A percentile compares a stretch with the other conserved stretches of the same genome.
phyloP scores from a whole-genome alignment of 805 yeast species.

The Starmerella apicola region DNA sequence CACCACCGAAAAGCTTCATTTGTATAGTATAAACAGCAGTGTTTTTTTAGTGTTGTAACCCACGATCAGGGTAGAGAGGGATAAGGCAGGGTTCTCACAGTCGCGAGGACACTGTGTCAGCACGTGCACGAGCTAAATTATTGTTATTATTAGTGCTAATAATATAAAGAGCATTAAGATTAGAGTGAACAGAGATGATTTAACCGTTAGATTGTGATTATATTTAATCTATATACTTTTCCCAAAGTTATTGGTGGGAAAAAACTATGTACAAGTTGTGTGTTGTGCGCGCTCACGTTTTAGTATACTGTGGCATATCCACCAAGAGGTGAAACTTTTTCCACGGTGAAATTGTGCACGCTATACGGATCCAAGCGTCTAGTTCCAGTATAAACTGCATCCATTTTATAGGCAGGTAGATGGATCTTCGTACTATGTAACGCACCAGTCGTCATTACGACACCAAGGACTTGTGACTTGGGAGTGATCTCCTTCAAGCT shows the following conservation, averaged over 20 bases:
- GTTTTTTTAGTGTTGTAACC: no score
- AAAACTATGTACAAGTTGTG: neutral
- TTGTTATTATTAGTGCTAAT: no score
- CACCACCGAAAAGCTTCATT: slow-evolving; percentile 64
- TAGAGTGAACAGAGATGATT: no score
- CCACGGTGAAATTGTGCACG: neutral
- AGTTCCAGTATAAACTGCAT: neutral
- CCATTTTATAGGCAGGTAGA: neutral
- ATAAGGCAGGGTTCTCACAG: no score
- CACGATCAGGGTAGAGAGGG: no score
- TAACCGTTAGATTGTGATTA: no score
- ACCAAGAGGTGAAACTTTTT: neutral
- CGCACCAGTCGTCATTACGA: neutral
- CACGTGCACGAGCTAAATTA: no score
- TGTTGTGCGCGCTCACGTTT: no score
- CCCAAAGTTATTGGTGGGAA: no score
- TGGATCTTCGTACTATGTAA: neutral
- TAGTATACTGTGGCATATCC: slow-evolving; percentile 1
- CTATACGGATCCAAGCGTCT: neutral
- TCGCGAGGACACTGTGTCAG: no score
- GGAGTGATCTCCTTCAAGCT: neutral
- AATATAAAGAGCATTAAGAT: no score
- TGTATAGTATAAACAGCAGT: no score
- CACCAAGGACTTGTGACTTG: neutral
- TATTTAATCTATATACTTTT: neutral